Evolutionary conservation across 306 rosid genomes (phyloP), one percentile per base, ranked within the genome.

Genomic region (Prosopis cineraria): DNA sequence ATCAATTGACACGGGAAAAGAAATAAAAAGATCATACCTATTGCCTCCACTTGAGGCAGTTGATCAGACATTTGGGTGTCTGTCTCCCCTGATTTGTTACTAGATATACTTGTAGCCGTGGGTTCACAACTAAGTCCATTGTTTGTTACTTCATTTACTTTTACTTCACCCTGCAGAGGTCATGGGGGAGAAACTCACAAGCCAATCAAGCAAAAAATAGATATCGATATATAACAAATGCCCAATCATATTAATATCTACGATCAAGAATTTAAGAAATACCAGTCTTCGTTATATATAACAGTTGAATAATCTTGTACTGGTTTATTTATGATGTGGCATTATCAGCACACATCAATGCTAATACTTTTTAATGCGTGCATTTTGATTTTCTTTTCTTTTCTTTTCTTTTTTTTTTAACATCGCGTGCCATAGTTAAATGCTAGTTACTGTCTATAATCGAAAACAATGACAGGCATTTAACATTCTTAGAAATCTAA

Each of bases 101-200:
- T 81, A 19, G 90, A 88, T 72, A 68, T 59, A 79, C 78, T 81
- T 58, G 89, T 59, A 65, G 68, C 79, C 78, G 80, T 88, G 63
- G 89, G 69, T 58, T 84, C 96, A 76, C 67, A 87, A 67, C 83
- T 89, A 56, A 76, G 82, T 66, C 90, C 93, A 58, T 85, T 89
- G 81, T 66, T 68, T 77, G 88, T 56, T 69, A 86, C 80, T 62
- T 83, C 96, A 66, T 84, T 87, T 60, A 87, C 80, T 81, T 89
- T 88, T 34, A 84, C 55, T 27, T 88, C 96, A 77, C 90, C 93
- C 98, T 94, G 86, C 58, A 76, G 30, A 83, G 82, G 63, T 72
- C 73, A 52, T 37, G 73, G n/a, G 27, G 45, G 73, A 45, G 45
- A 63, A 79, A 74, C 20, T 78, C 68, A 64, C 70, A 86, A 43